Base-by-base conservation (phyloP, 306 rosid genomes). In the Vigna trinervia region DNA sequence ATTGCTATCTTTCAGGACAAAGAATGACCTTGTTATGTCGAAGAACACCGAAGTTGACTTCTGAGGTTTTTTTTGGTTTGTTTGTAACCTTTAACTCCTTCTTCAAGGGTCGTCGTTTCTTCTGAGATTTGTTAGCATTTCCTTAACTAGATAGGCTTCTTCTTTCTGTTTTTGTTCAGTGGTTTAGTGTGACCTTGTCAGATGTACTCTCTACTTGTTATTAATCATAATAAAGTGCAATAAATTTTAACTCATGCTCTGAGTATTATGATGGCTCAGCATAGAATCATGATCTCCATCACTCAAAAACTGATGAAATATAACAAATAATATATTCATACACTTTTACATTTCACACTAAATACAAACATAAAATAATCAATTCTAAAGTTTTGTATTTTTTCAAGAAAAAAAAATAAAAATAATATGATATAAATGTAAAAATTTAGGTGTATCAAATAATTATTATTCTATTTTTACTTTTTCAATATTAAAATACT, bases 1-100 rank as follows among this genome's bases (percentile, higher is more conserved):
- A 46, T 41, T 58, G 50, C 68, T 30, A 5, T 45, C 41, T 52
- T 79, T 60, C 12, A 58, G 47, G 61, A 46, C 22, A 56, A 30
- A 59, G 8, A 57, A 15, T 23, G 54, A 51, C 34, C 26, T 20
- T 22, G 15, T 69, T 15, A 15, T 69, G 51, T 71, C 46, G 74
- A 72, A 60, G 53, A 57, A 65, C 47, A 45, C 45, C 59, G 23
- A 69, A 76, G 68, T 41, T 53, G 43, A 6, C 14, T 72, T 63
- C 14, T 64, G 20, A 72, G 79, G 66, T 19, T 71, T 65, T 28
- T 79, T 68, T 79, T 36, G 12, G 13, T 61, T 43, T 15, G 63
- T 67, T 43, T 11, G 63, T 67, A 46, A 48, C 75, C 81, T 34
- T 80, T 57, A 47, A 74, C 53, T 45, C 11, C 74, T 53, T n/a